A percentile compares a stretch with the other conserved stretches of the same genome.
These are phyloP conservation scores for Xylaria digitata DNA, from an alignment of 2,329 filamentous ascomycete genomes.

Conservation along the genomic window DNA sequence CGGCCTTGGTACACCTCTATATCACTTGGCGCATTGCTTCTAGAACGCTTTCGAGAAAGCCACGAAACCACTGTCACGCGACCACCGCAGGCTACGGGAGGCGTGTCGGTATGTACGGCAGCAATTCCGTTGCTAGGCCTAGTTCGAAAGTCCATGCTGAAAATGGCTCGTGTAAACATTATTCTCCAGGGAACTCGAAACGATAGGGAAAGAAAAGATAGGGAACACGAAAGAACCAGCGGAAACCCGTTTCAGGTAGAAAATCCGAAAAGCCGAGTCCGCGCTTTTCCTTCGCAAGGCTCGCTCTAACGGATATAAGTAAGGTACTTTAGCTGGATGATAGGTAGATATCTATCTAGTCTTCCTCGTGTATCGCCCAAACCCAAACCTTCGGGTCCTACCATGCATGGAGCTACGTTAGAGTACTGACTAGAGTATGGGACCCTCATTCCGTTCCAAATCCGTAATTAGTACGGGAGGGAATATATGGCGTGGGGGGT, in stretches of 20 bases:
- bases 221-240: too few relatives aligned
- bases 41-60: slow-evolving; percentile 16
- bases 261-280: neutral
- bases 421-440: neutral
- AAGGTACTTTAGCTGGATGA: neutral
- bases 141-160: too few relatives aligned
- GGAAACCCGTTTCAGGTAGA: too few relatives aligned
- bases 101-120: too few relatives aligned
- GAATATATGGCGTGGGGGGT: neutral
- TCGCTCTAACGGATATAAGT: neutral
- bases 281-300: neutral
- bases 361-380: neutral
- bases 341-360: too few relatives aligned
- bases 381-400: slow-evolving; percentile 17
- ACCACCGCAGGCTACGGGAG: neutral
- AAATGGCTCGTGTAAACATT: too few relatives aligned
- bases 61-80: neutral
- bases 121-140: neutral
- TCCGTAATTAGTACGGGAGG: neutral
- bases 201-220: too few relatives aligned
- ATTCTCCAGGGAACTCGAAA: too few relatives aligned
- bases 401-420: slow-evolving; percentile 6
- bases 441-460: neutral
- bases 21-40: slow-evolving; percentile 25
- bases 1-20: slow-evolving; percentile 17